Conservation (phyloP, 768 basidiomycete species). For the Calvatia gigantea region DNA sequence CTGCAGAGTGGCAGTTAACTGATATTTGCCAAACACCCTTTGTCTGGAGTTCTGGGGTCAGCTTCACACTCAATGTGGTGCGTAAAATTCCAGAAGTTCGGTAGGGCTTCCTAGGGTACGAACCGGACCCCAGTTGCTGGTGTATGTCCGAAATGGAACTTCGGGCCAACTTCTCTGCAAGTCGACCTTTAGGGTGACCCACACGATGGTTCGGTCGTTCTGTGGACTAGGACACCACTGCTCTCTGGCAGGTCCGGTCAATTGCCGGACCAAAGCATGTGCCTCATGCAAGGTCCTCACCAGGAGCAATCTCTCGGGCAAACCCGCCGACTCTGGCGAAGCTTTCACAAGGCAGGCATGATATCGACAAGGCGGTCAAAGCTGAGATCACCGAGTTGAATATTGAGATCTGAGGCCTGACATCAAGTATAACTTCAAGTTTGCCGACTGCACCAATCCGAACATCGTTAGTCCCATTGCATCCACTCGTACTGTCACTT, state of each 20-base stretch:
- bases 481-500: slow-evolving; percentile 45
- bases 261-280: slow-evolving; percentile 44
- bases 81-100: slow-evolving; percentile 4
- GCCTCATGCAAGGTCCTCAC: slow-evolving; percentile 42
- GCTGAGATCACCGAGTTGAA: slow-evolving; percentile 48
- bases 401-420: no score
- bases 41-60: slow-evolving; percentile 43
- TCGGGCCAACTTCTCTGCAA: not conserved
- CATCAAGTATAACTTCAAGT: slow-evolving; percentile 52
- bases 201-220: slow-evolving; percentile 46
- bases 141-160: slow-evolving; percentile 26
- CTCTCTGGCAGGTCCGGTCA: slow-evolving; percentile 22
- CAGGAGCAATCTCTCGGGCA: slow-evolving; percentile 30
- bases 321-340: slow-evolving; percentile 38
- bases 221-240: slow-evolving; percentile 55
- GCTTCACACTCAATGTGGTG: slow-evolving; percentile 47
- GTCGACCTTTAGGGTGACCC: slow-evolving; percentile 44
- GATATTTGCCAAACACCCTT: slow-evolving; percentile 22
- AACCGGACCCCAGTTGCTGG: slow-evolving; percentile 49
- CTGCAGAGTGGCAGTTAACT: no score
- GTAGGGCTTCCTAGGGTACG: no score
- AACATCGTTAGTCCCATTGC: slow-evolving; percentile 41
- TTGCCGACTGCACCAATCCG: slow-evolving; percentile 49
- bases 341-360: slow-evolving; percentile 53
- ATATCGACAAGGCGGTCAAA: slow-evolving; percentile 59